A percentile compares a stretch with the other conserved stretches of the same genome.
Conservation (phyloP, 441 rosid species). For the Eruca vesicaria region DNA sequence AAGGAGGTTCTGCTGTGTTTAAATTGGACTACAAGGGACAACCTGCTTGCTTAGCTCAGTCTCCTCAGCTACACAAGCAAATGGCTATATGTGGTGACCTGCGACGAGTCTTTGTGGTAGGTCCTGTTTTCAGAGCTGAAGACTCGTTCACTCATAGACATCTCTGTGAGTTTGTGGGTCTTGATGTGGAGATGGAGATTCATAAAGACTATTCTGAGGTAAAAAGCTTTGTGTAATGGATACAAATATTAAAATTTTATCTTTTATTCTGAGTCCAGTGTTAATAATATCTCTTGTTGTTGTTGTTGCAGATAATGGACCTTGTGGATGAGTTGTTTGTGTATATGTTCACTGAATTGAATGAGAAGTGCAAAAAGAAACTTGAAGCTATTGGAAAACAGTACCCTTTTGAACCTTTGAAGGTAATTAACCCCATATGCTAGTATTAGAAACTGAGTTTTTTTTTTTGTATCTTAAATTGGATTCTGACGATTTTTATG, state of each 20-base stretch:
- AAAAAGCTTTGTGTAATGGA: no score
- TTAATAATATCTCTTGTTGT: neutral
- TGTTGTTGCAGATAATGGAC: constrained; percentile 60
- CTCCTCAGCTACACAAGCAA: constrained; percentile 87
- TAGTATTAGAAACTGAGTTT: neutral
- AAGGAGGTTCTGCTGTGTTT: constrained; percentile 95
- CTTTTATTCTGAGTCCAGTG: neutral
- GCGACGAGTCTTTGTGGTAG: constrained; percentile 65
- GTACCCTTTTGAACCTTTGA: constrained; percentile 78
- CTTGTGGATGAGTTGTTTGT: constrained; percentile 71
- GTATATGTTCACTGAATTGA: constrained; percentile 63
- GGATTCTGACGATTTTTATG: constrained; percentile 32
- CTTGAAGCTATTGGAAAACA: constrained; percentile 73
- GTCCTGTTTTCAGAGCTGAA: constrained; percentile 81
- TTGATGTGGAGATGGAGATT: constrained; percentile 64
- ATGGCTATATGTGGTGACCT: constrained; percentile 62
- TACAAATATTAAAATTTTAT: neutral
- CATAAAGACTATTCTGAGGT: neutral
- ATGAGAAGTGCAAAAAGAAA: constrained; percentile 63
- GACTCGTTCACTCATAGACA: constrained; percentile 82
- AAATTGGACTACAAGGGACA: constrained; percentile 73
- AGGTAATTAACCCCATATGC: constrained; percentile 41
- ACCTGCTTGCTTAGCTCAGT: constrained; percentile 77
- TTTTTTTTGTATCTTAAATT: neutral
- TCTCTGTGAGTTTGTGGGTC: constrained; percentile 80